Conservation (phyloP, 169 alveolate species). For the Amoebophrya sp. region DNA sequence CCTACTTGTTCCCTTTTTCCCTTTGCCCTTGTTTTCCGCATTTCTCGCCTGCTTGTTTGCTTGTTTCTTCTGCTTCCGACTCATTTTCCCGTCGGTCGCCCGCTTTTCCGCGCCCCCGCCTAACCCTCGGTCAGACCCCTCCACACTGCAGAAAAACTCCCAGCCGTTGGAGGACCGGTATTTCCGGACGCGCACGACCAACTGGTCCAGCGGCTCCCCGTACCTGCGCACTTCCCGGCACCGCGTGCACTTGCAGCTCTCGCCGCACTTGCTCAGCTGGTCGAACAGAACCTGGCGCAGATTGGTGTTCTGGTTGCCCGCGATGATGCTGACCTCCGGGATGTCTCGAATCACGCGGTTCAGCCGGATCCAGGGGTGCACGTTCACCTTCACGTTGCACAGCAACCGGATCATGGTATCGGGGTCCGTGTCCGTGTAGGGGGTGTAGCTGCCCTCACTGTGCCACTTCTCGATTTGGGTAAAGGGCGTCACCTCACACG, state of each 20-base stretch:
- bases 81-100: constrained; percentile 14
- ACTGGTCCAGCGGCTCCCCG: constrained; percentile 40
- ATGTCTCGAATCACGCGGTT: constrained; percentile 87
- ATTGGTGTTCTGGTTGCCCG: constrained; percentile 84
- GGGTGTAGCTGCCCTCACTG: constrained; percentile 67
- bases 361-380: constrained; percentile 89
- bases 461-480: constrained; percentile 77
- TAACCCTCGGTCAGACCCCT: constrained; percentile 44
- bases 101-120: constrained; percentile 48
- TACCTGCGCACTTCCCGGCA: constrained; percentile 81
- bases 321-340: constrained; percentile 86
- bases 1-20: too few species aligned
- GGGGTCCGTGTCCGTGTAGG: constrained; percentile 75
- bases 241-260: constrained; percentile 79
- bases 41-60: neutral
- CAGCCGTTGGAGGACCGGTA: constrained; percentile 54
- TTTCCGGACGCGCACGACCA: constrained; percentile 46
- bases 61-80: neutral
- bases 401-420: constrained; percentile 47
- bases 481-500: constrained; percentile 89
- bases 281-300: constrained; percentile 73
- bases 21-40: neutral
- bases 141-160: constrained; percentile 47
- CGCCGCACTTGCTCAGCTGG: constrained; percentile 64
- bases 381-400: constrained; percentile 68